Evolutionary conservation across 495 filamentous ascomycete genomes (phyloP), one percentile per base, ranked within the genome.

Genomic region (Pyrenula massariospora): DNA sequence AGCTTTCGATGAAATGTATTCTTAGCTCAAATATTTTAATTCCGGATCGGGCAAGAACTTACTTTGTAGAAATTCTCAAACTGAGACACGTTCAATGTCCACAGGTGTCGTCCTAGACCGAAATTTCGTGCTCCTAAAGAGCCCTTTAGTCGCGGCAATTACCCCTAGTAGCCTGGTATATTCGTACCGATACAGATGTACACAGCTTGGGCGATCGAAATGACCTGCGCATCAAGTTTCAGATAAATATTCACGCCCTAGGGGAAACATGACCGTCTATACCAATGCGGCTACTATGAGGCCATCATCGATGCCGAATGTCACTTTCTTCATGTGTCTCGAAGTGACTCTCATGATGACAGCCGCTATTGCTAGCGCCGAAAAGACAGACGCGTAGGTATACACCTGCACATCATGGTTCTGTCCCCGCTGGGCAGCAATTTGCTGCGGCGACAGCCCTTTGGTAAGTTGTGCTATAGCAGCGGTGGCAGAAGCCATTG

Each of bases 241-340:
- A 55, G 52, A 56, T 55, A 47, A 12, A 20, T 12, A 22, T 58
- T 8, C n/a, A 8, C 22, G 2, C 3, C n/a, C 52, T 53, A 20
- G 1, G 25, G 8, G 20, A 3, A 24, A 12, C 21, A 3, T n/a
- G 3, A 12, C 5, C 8, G 31, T 42, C 15, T 15, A 48, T 53
- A 61, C 59, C 54, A 59, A 22, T 22, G 59, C 59, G 56, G 51
- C 2, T 22, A 56, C 22, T n/a, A 61, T 31, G 15, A 61, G 22
- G 3, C 19, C 49, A 48, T 62, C 60, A 36, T 62, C 54, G 22
- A 62, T 25, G 11, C 58, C 60, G 48, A 62, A 12, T 5, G 57
- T 57, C n/a, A 56, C 54, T 19, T 60, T 60, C 25, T 60, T 62
- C 54, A 60, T 60, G 15, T 62, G 60, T 25, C 60, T 57, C 25